These are phyloP conservation scores for Annulohypoxylon stygium DNA, from an alignment of 495 filamentous ascomycete species.

Conservation along the genomic window DNA sequence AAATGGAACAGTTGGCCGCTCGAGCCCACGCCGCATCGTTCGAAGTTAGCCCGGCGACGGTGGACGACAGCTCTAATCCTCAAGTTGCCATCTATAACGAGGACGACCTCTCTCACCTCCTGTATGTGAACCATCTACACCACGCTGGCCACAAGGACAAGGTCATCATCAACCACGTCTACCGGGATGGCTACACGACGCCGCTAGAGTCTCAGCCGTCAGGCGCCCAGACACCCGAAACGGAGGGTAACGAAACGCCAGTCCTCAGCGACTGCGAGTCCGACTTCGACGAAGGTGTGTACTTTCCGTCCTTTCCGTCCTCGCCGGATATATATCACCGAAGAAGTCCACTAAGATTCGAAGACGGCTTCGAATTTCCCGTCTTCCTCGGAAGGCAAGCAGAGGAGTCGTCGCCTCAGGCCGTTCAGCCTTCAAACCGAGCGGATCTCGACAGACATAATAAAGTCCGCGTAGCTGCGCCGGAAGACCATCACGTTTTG, in stretches of 20 bases:
- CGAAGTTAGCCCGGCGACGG: constrained; percentile 9
- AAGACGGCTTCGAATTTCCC: constrained; percentile 48
- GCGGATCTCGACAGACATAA: constrained; percentile 11
- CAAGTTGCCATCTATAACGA: constrained; percentile 60
- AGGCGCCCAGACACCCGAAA: constrained; percentile 39
- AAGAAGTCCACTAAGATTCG: constrained; percentile 38
- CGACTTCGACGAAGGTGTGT: constrained; percentile 45
- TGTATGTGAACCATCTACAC: constrained; percentile 44
- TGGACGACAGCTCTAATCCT: constrained; percentile 23
- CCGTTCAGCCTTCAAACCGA: neutral
- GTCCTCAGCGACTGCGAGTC: constrained; percentile 53
- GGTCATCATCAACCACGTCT: constrained; percentile 45
- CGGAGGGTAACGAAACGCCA: constrained; percentile 44
- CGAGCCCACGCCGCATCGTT: constrained; percentile 26
- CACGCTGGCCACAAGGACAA: constrained; percentile 42
- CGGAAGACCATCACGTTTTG: constrained; percentile 27
- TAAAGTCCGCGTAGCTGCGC: constrained; percentile 27
- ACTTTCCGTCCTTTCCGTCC: constrained; percentile 24
- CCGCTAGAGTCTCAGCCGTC: constrained; percentile 26
- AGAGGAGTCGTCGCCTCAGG: constrained; percentile 30
- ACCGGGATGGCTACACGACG: constrained; percentile 40
- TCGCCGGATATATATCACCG: constrained; percentile 22
- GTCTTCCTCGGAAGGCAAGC: constrained; percentile 51
- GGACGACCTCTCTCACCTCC: constrained; percentile 59
- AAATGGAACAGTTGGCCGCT: constrained; percentile 44